Conservation (phyloP, 1,139 yeast genomes). For the Yamadazyma songkhlaensis region DNA sequence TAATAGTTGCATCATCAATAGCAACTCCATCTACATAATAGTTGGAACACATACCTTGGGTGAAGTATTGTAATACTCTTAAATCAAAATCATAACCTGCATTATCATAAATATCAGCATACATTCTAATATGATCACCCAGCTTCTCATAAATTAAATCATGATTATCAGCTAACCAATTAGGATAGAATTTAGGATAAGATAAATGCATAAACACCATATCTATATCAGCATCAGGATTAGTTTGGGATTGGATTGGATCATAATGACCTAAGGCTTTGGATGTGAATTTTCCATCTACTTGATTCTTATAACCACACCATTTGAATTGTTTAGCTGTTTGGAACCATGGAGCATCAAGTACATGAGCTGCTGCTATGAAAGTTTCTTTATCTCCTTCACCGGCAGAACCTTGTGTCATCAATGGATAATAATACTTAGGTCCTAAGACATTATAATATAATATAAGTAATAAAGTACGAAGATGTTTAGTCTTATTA, state of each 20-base stretch:
- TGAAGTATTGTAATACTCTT: slow-evolving; percentile 34
- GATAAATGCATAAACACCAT: slow-evolving; percentile 57
- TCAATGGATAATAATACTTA: slow-evolving; percentile 53
- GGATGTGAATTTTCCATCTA: slow-evolving; percentile 36
- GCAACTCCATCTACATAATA: slow-evolving; percentile 34
- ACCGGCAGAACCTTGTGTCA: slow-evolving; percentile 69
- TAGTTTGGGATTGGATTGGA: slow-evolving; percentile 31
- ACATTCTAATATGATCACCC: slow-evolving; percentile 47
- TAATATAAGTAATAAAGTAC: slow-evolving; percentile 49
- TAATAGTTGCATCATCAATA: slow-evolving; percentile 20
- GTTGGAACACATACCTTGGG: slow-evolving; percentile 37
- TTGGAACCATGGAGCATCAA: slow-evolving; percentile 51
- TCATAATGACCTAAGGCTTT: slow-evolving; percentile 64
- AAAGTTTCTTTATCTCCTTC: slow-evolving; percentile 74
- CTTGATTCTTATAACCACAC: slow-evolving; percentile 48
- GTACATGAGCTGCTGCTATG: slow-evolving; percentile 58
- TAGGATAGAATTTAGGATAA: slow-evolving; percentile 62
- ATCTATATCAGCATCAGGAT: slow-evolving; percentile 20
- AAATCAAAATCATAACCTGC: slow-evolving; percentile 55
- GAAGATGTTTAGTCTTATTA: slow-evolving; percentile 49
- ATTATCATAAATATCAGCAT: slow-evolving; percentile 35
- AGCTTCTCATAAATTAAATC: slow-evolving; percentile 38
- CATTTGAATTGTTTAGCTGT: slow-evolving; percentile 49
- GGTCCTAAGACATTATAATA: slow-evolving; percentile 66
- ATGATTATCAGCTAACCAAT: slow-evolving; percentile 43